Base-by-base conservation (phyloP, 2,329 filamentous ascomycete genomes). In the Pseudocercospora fuligena region DNA sequence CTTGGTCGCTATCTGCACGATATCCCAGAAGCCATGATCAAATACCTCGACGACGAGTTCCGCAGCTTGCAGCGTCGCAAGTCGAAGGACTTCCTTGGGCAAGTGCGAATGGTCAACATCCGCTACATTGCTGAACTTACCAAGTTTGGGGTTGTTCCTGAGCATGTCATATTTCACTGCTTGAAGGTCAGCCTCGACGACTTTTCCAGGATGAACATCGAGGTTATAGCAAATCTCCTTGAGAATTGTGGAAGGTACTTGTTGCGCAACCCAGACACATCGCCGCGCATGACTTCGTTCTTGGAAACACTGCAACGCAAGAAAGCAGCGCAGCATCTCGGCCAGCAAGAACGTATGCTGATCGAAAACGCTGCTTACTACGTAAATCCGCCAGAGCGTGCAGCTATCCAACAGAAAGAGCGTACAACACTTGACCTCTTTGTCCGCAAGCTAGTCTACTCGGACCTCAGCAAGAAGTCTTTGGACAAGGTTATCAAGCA, bases 301-400 rank as follows among this genome's bases (percentile, higher is more conserved):
- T 81, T 99, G 25, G 95, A 99, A 79, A 99, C 94, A 0, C 83
- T 99, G 14, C 92, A 97, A 77, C 90, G 95, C 65, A 99, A 99
- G 83, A 99, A 99, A 81, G 89, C 92, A 7, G 94, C 95, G 7
- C 93, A 97, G 77, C 94, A 98, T 76, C 90, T 99, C 65, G 94
- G 94, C 14, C 93, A 97, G 74, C 93, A 97, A 73, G 95, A 99
- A 80, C 91, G 94, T 46, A 98, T 99, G 94, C 88, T 98, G 31
- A 95, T 99, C 65, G 95, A 99, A 78, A 99, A 99, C 77, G 95
- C 95, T 3, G 89, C 97, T 65, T 99, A 99, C 80, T 98, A 97
- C 73, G 95, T 99, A 64, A 95, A 98, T 74, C 95, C 95, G 14
- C 96, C 95, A 0, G 91, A 97, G 77, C 89, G 95, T 67, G 92